These are phyloP conservation scores for Monascus ruber DNA, from an alignment of 2,329 filamentous ascomycete genomes.

Conservation along the genomic window DNA sequence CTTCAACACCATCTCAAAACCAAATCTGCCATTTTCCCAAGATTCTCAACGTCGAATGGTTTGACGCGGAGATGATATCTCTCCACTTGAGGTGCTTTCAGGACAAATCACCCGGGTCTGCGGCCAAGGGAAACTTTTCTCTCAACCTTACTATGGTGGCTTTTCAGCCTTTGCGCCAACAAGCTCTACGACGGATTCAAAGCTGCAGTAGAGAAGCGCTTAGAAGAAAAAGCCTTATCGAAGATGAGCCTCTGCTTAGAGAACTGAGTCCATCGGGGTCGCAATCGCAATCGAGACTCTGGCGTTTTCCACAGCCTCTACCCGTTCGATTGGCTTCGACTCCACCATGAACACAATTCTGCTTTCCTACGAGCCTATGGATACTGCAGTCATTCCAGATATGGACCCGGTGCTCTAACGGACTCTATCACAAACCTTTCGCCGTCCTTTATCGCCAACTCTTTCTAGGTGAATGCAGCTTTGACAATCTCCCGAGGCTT, in stretches of 20 bases:
- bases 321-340: neutral
- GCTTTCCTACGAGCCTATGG: neutral
- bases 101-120: no score
- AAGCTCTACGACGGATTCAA: neutral
- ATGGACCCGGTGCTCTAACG: neutral
- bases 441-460: no score
- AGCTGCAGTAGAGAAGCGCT: neutral
- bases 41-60: no score
- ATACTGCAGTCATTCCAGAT: neutral
- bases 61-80: no score
- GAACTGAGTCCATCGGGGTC: neutral
- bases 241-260: neutral
- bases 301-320: neutral
- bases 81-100: no score
- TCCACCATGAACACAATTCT: neutral
- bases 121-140: no score
- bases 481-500: no score
- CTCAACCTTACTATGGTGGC: neutral
- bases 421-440: no score
- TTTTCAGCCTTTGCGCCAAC: neutral
- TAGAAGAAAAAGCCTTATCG: neutral
- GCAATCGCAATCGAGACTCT: no score
- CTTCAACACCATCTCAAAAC: no score
- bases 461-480: no score
- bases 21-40: no score